A percentile compares a stretch with the other conserved stretches of the same genome.
phyloP scores from a whole-genome alignment of 768 basidiomycete genomes.

The Scleroderma bovista region DNA sequence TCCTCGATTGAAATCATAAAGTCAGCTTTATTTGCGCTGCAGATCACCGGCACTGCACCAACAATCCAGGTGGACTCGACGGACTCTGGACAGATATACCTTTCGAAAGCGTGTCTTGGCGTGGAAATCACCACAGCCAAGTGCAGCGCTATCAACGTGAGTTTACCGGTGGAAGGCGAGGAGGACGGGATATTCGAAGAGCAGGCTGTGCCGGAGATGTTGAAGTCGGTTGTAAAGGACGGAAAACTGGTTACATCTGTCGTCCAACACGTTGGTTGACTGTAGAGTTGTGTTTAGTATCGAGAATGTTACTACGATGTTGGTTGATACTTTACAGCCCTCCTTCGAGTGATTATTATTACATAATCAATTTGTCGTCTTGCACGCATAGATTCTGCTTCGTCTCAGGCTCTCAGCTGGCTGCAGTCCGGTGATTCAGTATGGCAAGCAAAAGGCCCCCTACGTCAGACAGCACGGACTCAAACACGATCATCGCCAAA shows the following conservation, averaged over 20 bases:
- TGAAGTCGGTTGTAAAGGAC: conserved; percentile 73
- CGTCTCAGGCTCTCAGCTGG: no score
- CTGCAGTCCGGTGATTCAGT: no score
- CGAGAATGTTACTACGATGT: not conserved
- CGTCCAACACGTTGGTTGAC: conserved; percentile 76
- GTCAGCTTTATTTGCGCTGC: conserved; percentile 89
- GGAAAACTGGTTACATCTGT: conserved; percentile 87
- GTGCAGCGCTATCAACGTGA: conserved; percentile 89
- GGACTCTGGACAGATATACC: conserved; percentile 91
- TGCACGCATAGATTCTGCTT: no score
- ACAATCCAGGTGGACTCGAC: conserved; percentile 93
- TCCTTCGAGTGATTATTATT: no score
- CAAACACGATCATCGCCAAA: no score
- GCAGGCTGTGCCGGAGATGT: conserved; percentile 90
- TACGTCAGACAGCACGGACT: no score
- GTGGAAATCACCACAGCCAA: conserved; percentile 92
- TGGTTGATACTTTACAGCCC: not conserved
- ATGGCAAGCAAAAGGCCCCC: no score
- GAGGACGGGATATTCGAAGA: conserved; percentile 92
- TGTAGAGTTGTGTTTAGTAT: not conserved
- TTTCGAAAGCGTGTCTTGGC: conserved; percentile 74
- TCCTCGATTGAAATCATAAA: conserved; percentile 83
- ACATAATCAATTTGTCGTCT: no score
- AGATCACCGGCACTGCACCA: conserved; percentile 85
- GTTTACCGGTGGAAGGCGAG: conserved; percentile 77